Evolutionary conservation across 371 early-diverging fungal species (phyloP).

Genomic region (Nematocida ausubeli): DNA sequence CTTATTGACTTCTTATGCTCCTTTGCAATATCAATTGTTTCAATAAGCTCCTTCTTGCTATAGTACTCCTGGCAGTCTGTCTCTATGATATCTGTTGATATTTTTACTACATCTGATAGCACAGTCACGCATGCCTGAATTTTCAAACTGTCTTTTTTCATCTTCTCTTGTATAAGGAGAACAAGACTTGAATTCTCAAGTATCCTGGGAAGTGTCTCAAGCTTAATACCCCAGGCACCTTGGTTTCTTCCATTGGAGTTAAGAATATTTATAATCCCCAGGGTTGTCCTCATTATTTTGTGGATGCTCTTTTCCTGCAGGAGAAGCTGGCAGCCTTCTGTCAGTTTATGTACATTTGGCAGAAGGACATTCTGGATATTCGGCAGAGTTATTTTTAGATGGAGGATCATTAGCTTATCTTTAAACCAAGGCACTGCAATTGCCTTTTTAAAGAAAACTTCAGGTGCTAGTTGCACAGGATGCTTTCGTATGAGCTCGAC

Average conservation of each 20-base stretch:
- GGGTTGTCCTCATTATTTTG: not conserved
- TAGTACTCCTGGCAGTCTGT: not conserved
- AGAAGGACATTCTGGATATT: not conserved
- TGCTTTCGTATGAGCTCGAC: conserved; percentile 6
- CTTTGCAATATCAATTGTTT: not conserved
- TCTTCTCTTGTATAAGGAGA: conserved; percentile 10
- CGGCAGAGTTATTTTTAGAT: not conserved
- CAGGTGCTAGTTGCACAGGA: conserved; percentile 11
- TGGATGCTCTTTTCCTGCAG: not conserved
- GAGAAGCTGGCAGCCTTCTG: not conserved
- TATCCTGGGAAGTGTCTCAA: conserved; percentile 4
- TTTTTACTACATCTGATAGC: not conserved
- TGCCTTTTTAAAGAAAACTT: conserved; percentile 33
- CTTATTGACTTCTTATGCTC: not conserved
- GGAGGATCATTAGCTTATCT: conserved; percentile 22
- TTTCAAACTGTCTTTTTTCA: not conserved
- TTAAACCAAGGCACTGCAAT: not conserved
- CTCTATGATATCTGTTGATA: conserved; percentile 32
- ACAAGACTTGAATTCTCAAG: conserved; percentile 4
- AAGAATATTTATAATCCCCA: conserved; percentile 13
- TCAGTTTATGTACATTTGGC: conserved; percentile 24
- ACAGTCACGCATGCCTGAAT: not conserved
- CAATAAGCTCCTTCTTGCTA: conserved; percentile 12
- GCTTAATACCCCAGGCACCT: conserved; percentile 45
- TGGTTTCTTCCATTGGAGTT: conserved; percentile 17